phyloP scores from a whole-genome alignment of 2,329 filamentous ascomycete species.

The Neoscytalidium dimidiatum region DNA sequence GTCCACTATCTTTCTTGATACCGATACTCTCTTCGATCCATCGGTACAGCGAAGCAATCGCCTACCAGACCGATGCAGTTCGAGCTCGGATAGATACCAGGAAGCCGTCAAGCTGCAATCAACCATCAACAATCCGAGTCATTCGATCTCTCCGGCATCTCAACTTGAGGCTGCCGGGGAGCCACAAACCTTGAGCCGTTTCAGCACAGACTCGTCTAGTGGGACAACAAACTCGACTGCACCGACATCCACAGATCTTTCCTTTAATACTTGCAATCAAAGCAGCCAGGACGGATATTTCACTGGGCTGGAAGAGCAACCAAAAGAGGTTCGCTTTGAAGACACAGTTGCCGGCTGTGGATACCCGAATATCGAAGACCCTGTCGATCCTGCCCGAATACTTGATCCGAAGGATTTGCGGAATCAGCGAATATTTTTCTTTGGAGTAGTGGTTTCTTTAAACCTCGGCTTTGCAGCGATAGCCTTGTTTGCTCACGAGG shows the following conservation, averaged over 20 bases:
- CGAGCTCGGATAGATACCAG: too few relatives aligned
- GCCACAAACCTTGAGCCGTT: not conserved
- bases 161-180: not conserved
- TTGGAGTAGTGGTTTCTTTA: not conserved
- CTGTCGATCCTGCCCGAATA: constrained; percentile 8
- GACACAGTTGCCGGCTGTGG: constrained; percentile 14
- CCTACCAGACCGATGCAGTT: not conserved
- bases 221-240: not conserved
- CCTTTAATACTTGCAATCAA: not conserved
- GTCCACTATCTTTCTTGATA: not conserved
- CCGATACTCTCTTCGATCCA: not conserved
- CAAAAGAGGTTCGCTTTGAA: not conserved
- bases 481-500: constrained; percentile 11
- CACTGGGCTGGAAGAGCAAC: not conserved
- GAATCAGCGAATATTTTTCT: constrained; percentile 13
- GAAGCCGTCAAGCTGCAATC: not conserved
- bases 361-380: constrained; percentile 15
- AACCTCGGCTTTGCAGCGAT: constrained; percentile 6
- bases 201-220: not conserved
- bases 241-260: not conserved
- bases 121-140: not conserved
- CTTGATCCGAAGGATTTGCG: constrained; percentile 9
- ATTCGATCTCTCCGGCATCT: not conserved
- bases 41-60: not conserved
- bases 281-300: not conserved